A percentile compares a stretch with the other conserved stretches of the same genome.
Evolutionary conservation across 441 rosid genomes (phyloP).

Genomic region (Brassica balearica): DNA sequence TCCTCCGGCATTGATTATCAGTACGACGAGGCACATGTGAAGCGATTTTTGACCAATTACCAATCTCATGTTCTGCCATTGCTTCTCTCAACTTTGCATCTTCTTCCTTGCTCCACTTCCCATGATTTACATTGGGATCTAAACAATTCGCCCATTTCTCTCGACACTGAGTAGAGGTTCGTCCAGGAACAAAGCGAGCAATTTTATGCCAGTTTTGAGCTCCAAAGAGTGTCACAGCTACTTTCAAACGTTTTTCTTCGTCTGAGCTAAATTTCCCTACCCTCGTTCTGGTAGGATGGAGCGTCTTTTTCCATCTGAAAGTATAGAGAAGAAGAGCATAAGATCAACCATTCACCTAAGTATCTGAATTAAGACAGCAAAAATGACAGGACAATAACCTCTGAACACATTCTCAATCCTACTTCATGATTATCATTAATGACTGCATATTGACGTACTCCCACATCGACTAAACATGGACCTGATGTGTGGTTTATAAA

Average conservation of each 20-base stretch:
- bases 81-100: slow-evolving; percentile 73
- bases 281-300: slow-evolving; percentile 59
- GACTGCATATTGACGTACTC: neutral
- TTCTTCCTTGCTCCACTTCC: slow-evolving; percentile 82
- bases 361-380: slow-evolving; percentile 16
- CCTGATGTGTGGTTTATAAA: slow-evolving; percentile 8
- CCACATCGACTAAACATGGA: slow-evolving; percentile 30
- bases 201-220: slow-evolving; percentile 81
- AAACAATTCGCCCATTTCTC: slow-evolving; percentile 88
- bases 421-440: neutral
- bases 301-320: slow-evolving; percentile 79
- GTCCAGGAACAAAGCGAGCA: slow-evolving; percentile 81
- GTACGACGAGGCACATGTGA: slow-evolving; percentile 68
- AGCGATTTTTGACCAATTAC: slow-evolving; percentile 84
- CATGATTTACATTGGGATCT: slow-evolving; percentile 71
- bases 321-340: neutral
- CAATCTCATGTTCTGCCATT: slow-evolving; percentile 60
- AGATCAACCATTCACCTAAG: slow-evolving; percentile 8
- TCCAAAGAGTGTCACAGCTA: slow-evolving; percentile 85
- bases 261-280: slow-evolving; percentile 72
- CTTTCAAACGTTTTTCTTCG: slow-evolving; percentile 78
- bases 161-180: slow-evolving; percentile 76
- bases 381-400: slow-evolving; percentile 11
- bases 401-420: neutral
- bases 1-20: slow-evolving; percentile 84